A percentile compares a stretch with the other conserved stretches of the same genome.
phyloP scores from a whole-genome alignment of 345 rosid genomes.

The Citrus australasica region DNA sequence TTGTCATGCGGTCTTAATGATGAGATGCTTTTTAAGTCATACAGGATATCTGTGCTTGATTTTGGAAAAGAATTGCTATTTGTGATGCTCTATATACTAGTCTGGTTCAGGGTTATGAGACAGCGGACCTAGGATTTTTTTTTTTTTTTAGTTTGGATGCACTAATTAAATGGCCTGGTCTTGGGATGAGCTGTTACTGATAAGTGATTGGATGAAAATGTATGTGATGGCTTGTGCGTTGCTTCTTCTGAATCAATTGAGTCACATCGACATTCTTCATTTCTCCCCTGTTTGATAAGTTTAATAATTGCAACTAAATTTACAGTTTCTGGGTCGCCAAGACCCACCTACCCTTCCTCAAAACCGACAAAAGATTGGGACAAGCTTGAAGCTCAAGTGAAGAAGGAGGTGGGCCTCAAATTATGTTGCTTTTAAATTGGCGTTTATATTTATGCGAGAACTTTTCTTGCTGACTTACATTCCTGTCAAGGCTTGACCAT shows the following conservation, averaged over 20 bases:
- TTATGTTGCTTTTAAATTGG: not conserved
- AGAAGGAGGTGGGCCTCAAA: constrained; percentile 52
- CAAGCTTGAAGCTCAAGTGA: constrained; percentile 80
- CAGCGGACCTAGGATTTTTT: not conserved
- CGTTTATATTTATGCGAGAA: not conserved
- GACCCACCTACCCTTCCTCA: constrained; percentile 81
- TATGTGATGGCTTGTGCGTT: not conserved
- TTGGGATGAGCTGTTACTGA: not conserved
- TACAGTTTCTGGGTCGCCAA: constrained; percentile 37
- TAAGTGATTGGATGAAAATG: not conserved
- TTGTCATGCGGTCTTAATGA: not conserved
- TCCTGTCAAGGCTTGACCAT: not conserved
- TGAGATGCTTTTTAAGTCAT: not conserved
- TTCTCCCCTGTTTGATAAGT: not conserved
- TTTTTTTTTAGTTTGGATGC: not conserved
- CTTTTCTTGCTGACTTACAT: not conserved
- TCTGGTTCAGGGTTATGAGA: not conserved
- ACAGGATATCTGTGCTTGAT: not conserved
- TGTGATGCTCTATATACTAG: no score
- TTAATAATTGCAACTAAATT: not conserved
- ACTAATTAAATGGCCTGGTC: not conserved
- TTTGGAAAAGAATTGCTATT: not conserved
- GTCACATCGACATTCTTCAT: not conserved
- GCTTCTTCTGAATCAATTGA: not conserved
- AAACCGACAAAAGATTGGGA: constrained; percentile 77